Evolutionary conservation across 331 rosid species (phyloP).

Genomic region (Malus hybrid): DNA sequence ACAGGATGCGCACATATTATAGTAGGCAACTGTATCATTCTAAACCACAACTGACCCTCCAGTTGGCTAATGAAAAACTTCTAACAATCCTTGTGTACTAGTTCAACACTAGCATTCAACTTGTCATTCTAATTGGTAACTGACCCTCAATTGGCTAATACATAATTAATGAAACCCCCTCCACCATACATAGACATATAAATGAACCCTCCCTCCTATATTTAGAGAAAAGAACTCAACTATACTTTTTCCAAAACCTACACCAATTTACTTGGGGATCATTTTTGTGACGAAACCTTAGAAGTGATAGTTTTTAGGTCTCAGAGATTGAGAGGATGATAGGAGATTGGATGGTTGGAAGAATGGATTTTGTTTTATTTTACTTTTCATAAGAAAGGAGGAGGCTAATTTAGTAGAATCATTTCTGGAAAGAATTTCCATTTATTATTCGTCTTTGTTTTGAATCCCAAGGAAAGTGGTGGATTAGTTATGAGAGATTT

Average conservation of each 20-base stretch:
- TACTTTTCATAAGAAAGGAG: neutral
- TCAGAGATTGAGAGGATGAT: neutral
- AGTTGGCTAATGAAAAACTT: neutral
- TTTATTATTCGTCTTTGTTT: neutral
- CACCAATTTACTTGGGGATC: neutral
- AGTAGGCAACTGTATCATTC: neutral
- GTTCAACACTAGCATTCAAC: neutral
- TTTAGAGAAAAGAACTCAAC: neutral
- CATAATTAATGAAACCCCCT: neutral
- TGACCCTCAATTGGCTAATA: neutral
- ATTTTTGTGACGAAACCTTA: neutral
- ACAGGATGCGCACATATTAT: neutral
- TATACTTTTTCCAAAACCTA: neutral
- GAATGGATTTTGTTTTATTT: neutral
- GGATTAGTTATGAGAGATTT: neutral
- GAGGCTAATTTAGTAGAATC: neutral
- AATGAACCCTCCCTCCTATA: neutral
- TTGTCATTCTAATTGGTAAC: neutral
- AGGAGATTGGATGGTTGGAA: neutral
- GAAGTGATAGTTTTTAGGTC: neutral
- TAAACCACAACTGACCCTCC: neutral
- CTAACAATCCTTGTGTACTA: neutral
- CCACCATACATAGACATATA: neutral
- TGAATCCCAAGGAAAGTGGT: neutral
- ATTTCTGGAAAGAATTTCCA: neutral